Percentiles rank a stretch among this genome's conserved stretches.
Conservation (phyloP, 2,329 filamentous ascomycete genomes). For the Zarea fungicola region DNA sequence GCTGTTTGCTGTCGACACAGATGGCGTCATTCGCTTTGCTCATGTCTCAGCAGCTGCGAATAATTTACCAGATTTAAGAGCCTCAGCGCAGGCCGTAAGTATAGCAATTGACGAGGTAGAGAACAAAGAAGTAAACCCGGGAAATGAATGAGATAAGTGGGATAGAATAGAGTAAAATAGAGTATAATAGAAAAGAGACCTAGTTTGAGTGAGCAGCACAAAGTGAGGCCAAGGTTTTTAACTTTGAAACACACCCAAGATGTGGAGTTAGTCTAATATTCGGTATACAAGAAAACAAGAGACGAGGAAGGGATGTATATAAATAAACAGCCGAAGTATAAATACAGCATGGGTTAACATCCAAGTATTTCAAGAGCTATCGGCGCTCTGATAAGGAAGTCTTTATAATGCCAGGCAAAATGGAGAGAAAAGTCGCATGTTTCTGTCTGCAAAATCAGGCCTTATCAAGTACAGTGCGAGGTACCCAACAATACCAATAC, state of each 20-base stretch:
- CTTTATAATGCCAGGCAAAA: constrained; percentile 9
- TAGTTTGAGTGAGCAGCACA: too few species aligned
- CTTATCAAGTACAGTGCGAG: constrained; percentile 56
- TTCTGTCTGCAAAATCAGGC: constrained; percentile 18
- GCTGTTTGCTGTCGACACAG: constrained; percentile 47
- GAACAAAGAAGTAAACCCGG: too few species aligned
- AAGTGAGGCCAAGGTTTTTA: too few species aligned
- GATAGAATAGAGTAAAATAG: too few species aligned
- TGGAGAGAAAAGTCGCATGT: constrained; percentile 8
- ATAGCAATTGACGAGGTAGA: constrained; percentile 7
- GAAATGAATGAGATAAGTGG: too few species aligned
- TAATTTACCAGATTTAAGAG: constrained; percentile 27
- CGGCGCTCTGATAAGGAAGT: neutral
- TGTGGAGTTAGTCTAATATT: neutral
- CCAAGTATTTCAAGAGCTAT: neutral
- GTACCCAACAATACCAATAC: constrained; percentile 68
- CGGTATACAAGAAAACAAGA: neutral
- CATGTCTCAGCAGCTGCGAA: constrained; percentile 27
- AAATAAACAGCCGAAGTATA: neutral
- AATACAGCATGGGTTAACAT: neutral
- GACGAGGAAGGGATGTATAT: constrained; percentile 3
- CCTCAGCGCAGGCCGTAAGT: constrained; percentile 24
- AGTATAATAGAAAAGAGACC: too few species aligned
- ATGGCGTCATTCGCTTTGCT: constrained; percentile 26
- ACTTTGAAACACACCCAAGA: too few species aligned